Evolutionary conservation across 2,329 filamentous ascomycete genomes (phyloP).

Genomic region (Alternaria metachromatica): DNA sequence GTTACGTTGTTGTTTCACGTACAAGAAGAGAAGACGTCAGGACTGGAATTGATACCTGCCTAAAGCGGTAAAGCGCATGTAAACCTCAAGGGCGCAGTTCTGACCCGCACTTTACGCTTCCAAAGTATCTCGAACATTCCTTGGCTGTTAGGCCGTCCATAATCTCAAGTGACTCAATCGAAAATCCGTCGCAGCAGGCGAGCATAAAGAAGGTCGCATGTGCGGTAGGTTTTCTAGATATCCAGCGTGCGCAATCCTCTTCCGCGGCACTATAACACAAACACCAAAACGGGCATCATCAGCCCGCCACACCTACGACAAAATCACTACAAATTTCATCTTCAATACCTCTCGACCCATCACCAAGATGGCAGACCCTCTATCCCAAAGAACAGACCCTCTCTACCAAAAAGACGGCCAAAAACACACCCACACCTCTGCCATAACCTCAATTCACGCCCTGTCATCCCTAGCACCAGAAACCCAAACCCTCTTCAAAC

Average conservation of each 20-base stretch:
- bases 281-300: neutral
- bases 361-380: neutral
- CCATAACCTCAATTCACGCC: slow-evolving; percentile 57
- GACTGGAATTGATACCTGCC: neutral
- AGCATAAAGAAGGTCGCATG: neutral
- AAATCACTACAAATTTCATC: neutral
- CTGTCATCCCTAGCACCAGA: slow-evolving; percentile 59
- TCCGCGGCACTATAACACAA: neutral
- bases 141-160: neutral
- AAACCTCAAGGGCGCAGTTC: neutral
- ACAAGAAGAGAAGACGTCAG: neutral
- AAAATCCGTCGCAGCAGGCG: rapidly evolving
- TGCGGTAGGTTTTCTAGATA: neutral
- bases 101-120: neutral
- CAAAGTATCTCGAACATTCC: neutral
- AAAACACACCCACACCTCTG: slow-evolving; percentile 53
- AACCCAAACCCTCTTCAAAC: slow-evolving; percentile 66
- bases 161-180: neutral
- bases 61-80: slow-evolving; percentile 5
- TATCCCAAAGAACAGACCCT: slow-evolving; percentile 26
- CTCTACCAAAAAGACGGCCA: slow-evolving; percentile 52
- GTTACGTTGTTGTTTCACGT: rapidly evolving
- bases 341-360: neutral
- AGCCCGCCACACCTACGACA: neutral
- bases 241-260: neutral